Conservation (phyloP, 2,329 filamentous ascomycete genomes). For the Cladorrhinum sp. region DNA sequence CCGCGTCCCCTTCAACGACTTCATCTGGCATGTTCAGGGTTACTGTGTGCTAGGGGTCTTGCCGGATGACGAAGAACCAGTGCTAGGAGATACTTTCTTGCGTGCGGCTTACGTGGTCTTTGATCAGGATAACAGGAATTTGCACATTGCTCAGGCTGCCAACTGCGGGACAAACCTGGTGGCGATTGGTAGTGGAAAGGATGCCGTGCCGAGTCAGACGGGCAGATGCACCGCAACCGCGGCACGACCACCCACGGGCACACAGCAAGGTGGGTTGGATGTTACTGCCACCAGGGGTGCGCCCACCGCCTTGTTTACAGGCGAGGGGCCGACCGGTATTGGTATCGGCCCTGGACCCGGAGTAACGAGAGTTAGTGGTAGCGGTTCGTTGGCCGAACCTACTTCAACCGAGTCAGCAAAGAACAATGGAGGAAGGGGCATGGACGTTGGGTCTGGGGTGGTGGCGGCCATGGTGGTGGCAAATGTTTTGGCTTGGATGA, state of each 20-base stretch:
- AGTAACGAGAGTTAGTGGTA: slow-evolving; percentile 2
- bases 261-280: slow-evolving; percentile 9
- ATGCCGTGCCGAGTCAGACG: slow-evolving; percentile 22
- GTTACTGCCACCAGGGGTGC: slow-evolving; percentile 14
- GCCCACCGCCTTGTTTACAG: slow-evolving; percentile 20
- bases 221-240: slow-evolving; percentile 22
- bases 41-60: slow-evolving; percentile 42
- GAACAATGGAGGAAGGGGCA: slow-evolving; percentile 7
- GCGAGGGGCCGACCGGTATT: slow-evolving; percentile 14
- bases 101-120: slow-evolving; percentile 34
- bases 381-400: background rate
- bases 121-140: slow-evolving; percentile 32
- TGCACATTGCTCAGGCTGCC: slow-evolving; percentile 33
- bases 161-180: slow-evolving; percentile 32
- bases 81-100: slow-evolving; percentile 35
- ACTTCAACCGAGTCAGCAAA: background rate
- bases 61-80: slow-evolving; percentile 23
- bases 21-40: slow-evolving; percentile 44
- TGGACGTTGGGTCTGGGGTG: background rate
- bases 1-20: slow-evolving; percentile 45
- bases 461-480: slow-evolving; percentile 7
- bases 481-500: slow-evolving; percentile 11
- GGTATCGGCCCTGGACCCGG: slow-evolving; percentile 19
- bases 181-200: slow-evolving; percentile 27
- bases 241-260: slow-evolving; percentile 11